Evolutionary conservation across 2,329 filamentous ascomycete genomes (phyloP), one percentile per base, ranked within the genome.

Genomic region (Clonostachys solani): DNA sequence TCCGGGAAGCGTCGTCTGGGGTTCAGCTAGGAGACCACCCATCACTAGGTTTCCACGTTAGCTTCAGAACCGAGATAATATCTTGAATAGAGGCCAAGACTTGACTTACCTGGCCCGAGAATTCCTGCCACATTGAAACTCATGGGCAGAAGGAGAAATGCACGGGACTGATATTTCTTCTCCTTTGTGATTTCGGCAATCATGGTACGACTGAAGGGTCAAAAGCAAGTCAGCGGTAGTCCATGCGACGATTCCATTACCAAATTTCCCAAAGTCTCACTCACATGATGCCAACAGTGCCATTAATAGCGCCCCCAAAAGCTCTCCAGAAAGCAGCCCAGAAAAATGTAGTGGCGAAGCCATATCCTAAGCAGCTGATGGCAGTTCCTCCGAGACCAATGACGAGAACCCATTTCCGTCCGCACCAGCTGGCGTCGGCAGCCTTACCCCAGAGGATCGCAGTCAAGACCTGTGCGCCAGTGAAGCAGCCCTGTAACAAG

Each of bases 391-490:
- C 64, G 36, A 89, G 65, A 0, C 87, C 87, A 44, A 89, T 74
- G 17, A 89, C 67, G n/a, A 91, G 73, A 13, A 89, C 84, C 48
- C 72, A 74, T 64, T 90, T 90, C 29, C 87, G 73, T 0, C 87
- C 87, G 47, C 77, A 69, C 64, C 70, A 73, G 49, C 75, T 72
- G 49, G 74, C 74, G 53, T 86, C 81, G 2, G 80, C 77, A 4
- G 85, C 72, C 33, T 84, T 75, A 1, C 87, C 87, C 87, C 87
- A 90, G 50, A 86, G 71, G 43, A 91, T 80, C 1, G 86, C 85
- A 1, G 86, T 90, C 17, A 86, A 61, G 49, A 89, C 88, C 57
- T 91, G 87, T 0, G 84, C 83, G 6, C 82, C 83, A 0, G 86
- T 87, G 58, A 90, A 91, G 23, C 81, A 80, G 15, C 82, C 86